These are phyloP conservation scores for Aureobasidium pullulans DNA, from an alignment of 2,329 filamentous ascomycete genomes.

Conservation along the genomic window DNA sequence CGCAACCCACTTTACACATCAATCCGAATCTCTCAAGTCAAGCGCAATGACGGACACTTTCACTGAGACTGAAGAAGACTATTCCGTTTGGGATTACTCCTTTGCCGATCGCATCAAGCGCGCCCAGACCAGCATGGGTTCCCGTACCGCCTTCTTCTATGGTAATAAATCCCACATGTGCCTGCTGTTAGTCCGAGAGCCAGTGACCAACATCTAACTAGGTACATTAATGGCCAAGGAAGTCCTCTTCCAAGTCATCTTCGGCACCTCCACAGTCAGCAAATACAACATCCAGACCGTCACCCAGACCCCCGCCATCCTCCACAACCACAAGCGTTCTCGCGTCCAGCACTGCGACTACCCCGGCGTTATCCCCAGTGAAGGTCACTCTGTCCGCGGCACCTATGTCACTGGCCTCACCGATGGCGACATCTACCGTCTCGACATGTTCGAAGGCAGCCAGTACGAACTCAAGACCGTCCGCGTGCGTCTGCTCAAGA, in stretches of 20 bases:
- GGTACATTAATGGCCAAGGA: slow-evolving; percentile 71
- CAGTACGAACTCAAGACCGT: slow-evolving; percentile 58
- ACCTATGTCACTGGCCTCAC: slow-evolving; percentile 73
- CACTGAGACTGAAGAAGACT: too few species aligned
- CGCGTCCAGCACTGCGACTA: slow-evolving; percentile 68
- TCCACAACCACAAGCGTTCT: slow-evolving; percentile 63
- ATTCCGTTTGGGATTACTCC: not conserved
- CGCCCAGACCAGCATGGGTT: slow-evolving; percentile 30
- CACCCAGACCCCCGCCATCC: slow-evolving; percentile 65
- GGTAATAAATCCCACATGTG: slow-evolving; percentile 31
- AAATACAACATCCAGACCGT: slow-evolving; percentile 41
- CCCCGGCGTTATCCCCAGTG: slow-evolving; percentile 59
- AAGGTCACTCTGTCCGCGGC: slow-evolving; percentile 54
- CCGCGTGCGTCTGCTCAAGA: slow-evolving; percentile 19
- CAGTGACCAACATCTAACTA: slow-evolving; percentile 16
- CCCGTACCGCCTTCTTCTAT: slow-evolving; percentile 58
- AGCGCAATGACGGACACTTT: too few species aligned
- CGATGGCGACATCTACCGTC: slow-evolving; percentile 61
- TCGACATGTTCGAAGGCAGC: slow-evolving; percentile 75
- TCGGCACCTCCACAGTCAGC: slow-evolving; percentile 49
- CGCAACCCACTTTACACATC: too few species aligned
- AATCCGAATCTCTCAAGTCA: too few species aligned
- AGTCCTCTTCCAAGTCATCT: slow-evolving; percentile 80
- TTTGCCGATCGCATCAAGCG: not conserved
- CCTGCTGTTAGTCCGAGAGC: not conserved